Percentiles rank a stretch among this genome's conserved stretches.
Conservation (phyloP, 148 eudicot genomes). For the Silene conica region DNA sequence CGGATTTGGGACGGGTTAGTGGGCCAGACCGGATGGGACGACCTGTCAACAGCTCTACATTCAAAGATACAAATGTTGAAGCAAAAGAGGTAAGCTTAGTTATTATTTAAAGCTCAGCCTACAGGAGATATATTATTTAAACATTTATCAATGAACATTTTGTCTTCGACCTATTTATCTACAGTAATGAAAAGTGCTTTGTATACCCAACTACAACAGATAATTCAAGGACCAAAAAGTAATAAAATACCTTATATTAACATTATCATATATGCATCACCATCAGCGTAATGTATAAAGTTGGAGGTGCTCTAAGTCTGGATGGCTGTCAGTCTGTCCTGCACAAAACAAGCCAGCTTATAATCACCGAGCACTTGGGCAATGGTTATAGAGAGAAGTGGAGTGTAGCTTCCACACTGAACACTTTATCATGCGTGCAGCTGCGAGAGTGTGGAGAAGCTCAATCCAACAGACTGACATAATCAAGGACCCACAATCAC, state of each 20-base stretch:
- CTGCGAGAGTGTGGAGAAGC: not conserved
- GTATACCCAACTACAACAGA: not conserved
- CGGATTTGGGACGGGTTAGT: too few relatives aligned
- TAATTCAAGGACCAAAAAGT: not conserved
- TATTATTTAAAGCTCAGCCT: not conserved
- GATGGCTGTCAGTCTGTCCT: not conserved
- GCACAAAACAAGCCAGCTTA: not conserved
- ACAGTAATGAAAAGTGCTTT: not conserved
- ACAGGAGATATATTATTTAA: not conserved
- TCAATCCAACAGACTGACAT: not conserved
- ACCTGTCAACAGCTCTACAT: too few relatives aligned
- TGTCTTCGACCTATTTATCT: too few relatives aligned
- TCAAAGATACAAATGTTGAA: not conserved
- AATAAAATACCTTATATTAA: conserved; percentile 6
- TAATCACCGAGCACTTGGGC: not conserved
- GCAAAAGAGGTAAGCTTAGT: not conserved
- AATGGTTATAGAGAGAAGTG: not conserved
- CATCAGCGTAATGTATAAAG: not conserved
- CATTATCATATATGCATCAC: conserved; percentile 4
- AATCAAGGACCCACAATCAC: not conserved
- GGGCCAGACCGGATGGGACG: too few relatives aligned
- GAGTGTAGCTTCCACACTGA: not conserved
- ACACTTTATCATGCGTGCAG: not conserved
- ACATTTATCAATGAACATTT: not conserved
- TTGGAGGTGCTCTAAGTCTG: not conserved